Evolutionary conservation across 305 asterid genomes (phyloP).

Genomic region (Plantago coronopus): DNA sequence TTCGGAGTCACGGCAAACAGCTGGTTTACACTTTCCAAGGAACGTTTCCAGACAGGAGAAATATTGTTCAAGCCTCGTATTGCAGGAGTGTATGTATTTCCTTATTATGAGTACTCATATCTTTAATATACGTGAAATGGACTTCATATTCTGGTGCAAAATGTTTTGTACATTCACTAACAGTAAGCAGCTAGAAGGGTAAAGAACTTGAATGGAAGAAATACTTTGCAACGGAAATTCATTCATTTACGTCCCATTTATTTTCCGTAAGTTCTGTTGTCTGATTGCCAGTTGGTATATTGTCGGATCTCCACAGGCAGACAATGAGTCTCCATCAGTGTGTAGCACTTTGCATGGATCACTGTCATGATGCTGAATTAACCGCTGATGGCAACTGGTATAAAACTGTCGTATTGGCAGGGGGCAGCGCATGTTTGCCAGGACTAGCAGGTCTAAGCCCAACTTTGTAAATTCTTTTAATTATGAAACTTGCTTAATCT

Average conservation of each 20-base stretch:
- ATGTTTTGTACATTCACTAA: not conserved
- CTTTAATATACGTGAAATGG: not conserved
- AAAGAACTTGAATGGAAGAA: not conserved
- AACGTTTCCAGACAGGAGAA: conserved; percentile 96
- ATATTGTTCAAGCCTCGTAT: conserved; percentile 84
- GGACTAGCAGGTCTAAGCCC: conserved; percentile 78
- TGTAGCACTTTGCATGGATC: conserved; percentile 91
- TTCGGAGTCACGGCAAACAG: conserved; percentile 57
- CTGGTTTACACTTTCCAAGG: conserved; percentile 71
- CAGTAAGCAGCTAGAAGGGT: too few relatives aligned
- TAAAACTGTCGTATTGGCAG: conserved; percentile 78
- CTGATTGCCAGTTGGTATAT: conserved; percentile 9
- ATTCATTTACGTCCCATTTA: not conserved
- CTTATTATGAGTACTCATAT: conserved; percentile 8
- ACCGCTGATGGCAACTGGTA: conserved; percentile 72
- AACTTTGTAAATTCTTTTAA: conserved; percentile 10
- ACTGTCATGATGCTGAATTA: conserved; percentile 81
- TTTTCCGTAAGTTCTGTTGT: conserved; percentile 2
- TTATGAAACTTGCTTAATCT: conserved; percentile 13
- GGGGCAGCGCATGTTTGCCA: conserved; percentile 93
- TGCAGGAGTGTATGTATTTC: conserved; percentile 74
- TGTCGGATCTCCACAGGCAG: conserved; percentile 49
- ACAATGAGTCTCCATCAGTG: conserved; percentile 88
- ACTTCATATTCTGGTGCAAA: not conserved
- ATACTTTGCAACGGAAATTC: not conserved